Percentiles rank a stretch among this genome's conserved stretches.
Conservation (phyloP, 73 alveolate species). For the Paramecium sonneborni region DNA sequence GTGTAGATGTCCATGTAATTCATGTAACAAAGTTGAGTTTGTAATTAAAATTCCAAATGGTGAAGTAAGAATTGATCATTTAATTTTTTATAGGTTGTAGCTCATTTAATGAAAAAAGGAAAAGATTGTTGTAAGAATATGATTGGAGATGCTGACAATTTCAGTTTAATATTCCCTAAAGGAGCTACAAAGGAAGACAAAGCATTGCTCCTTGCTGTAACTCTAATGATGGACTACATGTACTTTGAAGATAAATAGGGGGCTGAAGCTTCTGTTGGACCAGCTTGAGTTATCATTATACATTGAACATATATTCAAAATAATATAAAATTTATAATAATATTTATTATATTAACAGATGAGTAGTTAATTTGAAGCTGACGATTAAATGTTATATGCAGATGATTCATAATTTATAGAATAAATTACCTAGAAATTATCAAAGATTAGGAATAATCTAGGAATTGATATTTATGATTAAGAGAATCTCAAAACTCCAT, state of each 20-base stretch:
- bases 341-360: background rate
- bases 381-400: background rate
- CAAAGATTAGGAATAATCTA: background rate
- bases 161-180: conserved; percentile 35
- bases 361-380: background rate
- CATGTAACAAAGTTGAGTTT: conserved; percentile 22
- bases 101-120: conserved; percentile 20
- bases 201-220: conserved; percentile 52
- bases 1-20: background rate
- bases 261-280: background rate
- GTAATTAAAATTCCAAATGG: background rate
- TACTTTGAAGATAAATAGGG: conserved; percentile 60
- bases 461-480: conserved; percentile 37
- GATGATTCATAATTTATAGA: conserved; percentile 33
- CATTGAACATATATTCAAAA: background rate
- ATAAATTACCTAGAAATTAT: background rate
- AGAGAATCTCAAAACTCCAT: background rate
- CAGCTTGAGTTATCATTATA: background rate
- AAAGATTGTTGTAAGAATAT: conserved; percentile 45
- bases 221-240: conserved; percentile 56
- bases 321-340: background rate
- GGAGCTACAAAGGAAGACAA: conserved; percentile 52
- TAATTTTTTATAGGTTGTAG: conserved; percentile 16
- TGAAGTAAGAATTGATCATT: background rate
- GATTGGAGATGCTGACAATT: conserved; percentile 47